phyloP scores from a whole-genome alignment of 2,329 filamentous ascomycete genomes.

The Colletotrichum sp. region DNA sequence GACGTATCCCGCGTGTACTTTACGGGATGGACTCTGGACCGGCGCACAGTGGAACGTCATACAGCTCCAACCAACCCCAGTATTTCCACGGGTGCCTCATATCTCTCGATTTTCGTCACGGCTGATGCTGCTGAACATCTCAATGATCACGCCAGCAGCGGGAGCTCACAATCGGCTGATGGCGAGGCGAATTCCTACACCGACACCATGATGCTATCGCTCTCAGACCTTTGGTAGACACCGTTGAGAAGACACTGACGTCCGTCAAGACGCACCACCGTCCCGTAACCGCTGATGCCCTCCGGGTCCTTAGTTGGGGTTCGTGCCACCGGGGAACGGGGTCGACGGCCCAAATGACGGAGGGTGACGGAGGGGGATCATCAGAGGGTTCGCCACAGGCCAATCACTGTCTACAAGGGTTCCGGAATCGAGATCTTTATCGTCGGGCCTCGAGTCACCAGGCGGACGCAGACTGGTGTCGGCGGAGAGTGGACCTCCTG shows the following conservation, averaged over 20 bases:
- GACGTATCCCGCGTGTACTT: background rate
- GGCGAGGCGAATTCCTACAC: background rate
- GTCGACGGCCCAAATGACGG: background rate
- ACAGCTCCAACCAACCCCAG: background rate
- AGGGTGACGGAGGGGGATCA: background rate
- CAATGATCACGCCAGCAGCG: background rate
- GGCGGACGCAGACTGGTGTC: background rate
- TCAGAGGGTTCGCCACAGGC: background rate
- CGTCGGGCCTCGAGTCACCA: background rate
- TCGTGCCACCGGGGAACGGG: background rate
- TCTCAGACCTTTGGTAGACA: background rate
- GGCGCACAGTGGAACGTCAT: background rate
- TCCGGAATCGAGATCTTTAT: background rate
- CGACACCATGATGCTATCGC: background rate
- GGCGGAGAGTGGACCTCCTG: background rate
- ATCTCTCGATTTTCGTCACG: background rate
- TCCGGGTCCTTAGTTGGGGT: background rate
- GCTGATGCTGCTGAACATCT: accelerated
- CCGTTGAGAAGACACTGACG: background rate
- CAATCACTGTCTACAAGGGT: background rate
- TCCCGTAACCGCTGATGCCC: background rate
- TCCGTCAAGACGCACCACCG: background rate
- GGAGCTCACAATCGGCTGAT: background rate
- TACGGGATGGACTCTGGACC: background rate
- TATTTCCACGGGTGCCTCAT: background rate